A percentile compares a stretch with the other conserved stretches of the same genome.
Conservation (phyloP, 1,284 basidiomycete species). For the Xerocomus amazonicus region DNA sequence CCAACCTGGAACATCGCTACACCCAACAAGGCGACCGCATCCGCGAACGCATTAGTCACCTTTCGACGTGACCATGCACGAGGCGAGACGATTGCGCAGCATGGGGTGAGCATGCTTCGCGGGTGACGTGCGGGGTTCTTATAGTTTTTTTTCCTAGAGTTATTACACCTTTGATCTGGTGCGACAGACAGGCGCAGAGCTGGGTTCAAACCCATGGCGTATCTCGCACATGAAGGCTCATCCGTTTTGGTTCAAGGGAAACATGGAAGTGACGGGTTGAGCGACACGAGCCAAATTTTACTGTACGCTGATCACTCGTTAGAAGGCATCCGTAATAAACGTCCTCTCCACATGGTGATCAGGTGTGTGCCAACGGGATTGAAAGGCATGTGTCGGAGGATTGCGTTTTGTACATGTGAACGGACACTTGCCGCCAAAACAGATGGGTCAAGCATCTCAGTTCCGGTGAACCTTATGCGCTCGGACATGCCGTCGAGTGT, state of each 20-base stretch:
- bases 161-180: conserved; percentile 28
- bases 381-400: too few species aligned
- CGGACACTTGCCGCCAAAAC: too few species aligned
- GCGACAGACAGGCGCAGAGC: conserved; percentile 12
- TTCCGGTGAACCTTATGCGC: too few species aligned
- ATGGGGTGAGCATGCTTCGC: conserved; percentile 17
- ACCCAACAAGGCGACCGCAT: conserved; percentile 24
- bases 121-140: not conserved
- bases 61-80: conserved; percentile 23
- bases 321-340: too few species aligned
- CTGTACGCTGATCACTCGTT: too few species aligned
- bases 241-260: conserved; percentile 30
- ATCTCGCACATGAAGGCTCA: conserved; percentile 26
- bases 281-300: too few species aligned
- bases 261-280: conserved; percentile 24
- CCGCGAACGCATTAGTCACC: conserved; percentile 24
- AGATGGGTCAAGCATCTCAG: too few species aligned
- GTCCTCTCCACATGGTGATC: too few species aligned
- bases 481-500: too few species aligned
- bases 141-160: conserved; percentile 9
- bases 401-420: too few species aligned
- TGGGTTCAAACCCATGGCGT: conserved; percentile 25
- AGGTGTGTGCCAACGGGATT: too few species aligned
- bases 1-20: conserved; percentile 19
- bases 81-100: conserved; percentile 22